A percentile compares a stretch with the other conserved stretches of the same genome.
Conservation (phyloP, 768 basidiomycete species). For the Suillus plorans region DNA sequence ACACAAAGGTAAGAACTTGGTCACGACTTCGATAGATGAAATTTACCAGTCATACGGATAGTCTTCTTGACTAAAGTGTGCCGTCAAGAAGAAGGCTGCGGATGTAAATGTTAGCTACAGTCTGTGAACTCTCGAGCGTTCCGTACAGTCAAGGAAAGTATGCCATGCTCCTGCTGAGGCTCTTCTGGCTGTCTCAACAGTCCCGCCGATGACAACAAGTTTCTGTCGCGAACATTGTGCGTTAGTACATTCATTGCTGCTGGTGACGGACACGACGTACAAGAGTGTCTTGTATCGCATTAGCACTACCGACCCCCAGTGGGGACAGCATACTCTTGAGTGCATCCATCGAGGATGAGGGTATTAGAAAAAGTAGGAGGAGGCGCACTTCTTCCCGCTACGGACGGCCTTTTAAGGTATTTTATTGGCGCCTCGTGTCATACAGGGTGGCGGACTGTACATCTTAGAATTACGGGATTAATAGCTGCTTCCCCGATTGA, state of each 20-base stretch:
- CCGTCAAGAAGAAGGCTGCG: constrained; percentile 84
- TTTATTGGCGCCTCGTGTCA: constrained; percentile 33
- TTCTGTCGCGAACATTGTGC: constrained; percentile 46
- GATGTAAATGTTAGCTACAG: constrained; percentile 12
- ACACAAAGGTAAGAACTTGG: constrained; percentile 11
- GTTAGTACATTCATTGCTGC: neutral
- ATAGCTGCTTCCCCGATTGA: constrained; percentile 27
- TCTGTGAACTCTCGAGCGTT: constrained; percentile 4
- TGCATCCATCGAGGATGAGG: constrained; percentile 53
- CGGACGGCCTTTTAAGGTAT: constrained; percentile 38
- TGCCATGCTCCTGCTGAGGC: constrained; percentile 86
- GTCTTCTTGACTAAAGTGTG: constrained; percentile 86
- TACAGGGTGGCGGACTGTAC: constrained; percentile 26
- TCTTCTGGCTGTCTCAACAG: constrained; percentile 81
- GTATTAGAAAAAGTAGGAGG: constrained; percentile 26
- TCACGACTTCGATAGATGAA: constrained; percentile 3
- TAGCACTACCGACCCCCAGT: constrained; percentile 56
- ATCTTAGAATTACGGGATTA: constrained; percentile 22
- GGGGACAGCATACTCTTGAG: constrained; percentile 74
- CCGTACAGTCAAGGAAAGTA: constrained; percentile 80
- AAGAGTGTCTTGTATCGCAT: constrained; percentile 76
- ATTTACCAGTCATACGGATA: constrained; percentile 82
- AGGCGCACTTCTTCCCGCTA: constrained; percentile 30
- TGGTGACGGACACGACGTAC: constrained; percentile 38
- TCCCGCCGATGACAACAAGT: constrained; percentile 88